These are phyloP conservation scores for Toxoplasma gondii DNA, from an alignment of 169 alveolate species.

Conservation along the genomic window DNA sequence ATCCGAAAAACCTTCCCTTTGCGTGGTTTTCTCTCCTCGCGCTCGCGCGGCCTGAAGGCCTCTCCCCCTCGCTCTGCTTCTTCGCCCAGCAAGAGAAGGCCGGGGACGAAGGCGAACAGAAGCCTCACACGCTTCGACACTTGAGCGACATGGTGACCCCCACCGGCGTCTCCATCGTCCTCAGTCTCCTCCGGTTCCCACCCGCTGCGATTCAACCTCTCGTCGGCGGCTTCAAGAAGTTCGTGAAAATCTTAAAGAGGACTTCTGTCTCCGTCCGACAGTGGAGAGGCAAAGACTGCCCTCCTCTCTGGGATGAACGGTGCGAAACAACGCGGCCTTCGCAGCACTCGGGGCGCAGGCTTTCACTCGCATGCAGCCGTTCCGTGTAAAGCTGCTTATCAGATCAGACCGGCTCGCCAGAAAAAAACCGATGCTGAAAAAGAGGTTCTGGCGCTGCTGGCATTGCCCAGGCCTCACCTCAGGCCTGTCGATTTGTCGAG, in stretches of 20 bases:
- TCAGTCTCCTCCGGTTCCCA: slow-evolving; percentile 30
- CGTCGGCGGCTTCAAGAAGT: slow-evolving; percentile 42
- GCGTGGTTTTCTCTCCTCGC: slow-evolving; percentile 39
- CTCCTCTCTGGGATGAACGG: not conserved
- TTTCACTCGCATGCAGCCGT: too few species aligned
- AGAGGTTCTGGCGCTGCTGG: too few species aligned
- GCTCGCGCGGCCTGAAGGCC: not conserved
- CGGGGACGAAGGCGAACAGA: slow-evolving; percentile 1
- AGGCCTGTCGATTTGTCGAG: too few species aligned
- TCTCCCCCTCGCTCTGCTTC: not conserved
- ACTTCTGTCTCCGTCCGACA: not conserved
- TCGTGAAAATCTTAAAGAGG: not conserved
- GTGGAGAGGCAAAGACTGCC: slow-evolving; percentile 13
- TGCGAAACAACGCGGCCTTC: not conserved
- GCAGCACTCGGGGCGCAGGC: too few species aligned
- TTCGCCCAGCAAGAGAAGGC: not conserved
- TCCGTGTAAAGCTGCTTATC: not conserved
- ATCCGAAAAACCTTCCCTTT: not conserved
- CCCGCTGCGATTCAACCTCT: slow-evolving; percentile 43
- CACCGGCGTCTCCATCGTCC: slow-evolving; percentile 29
- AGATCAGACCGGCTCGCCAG: too few species aligned
- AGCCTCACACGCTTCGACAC: not conserved
- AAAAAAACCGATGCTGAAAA: too few species aligned
- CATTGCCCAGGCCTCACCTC: too few species aligned
- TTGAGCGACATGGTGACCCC: slow-evolving; percentile 36